phyloP scores from a whole-genome alignment of 345 rosid species.

The Citrus sp. region DNA sequence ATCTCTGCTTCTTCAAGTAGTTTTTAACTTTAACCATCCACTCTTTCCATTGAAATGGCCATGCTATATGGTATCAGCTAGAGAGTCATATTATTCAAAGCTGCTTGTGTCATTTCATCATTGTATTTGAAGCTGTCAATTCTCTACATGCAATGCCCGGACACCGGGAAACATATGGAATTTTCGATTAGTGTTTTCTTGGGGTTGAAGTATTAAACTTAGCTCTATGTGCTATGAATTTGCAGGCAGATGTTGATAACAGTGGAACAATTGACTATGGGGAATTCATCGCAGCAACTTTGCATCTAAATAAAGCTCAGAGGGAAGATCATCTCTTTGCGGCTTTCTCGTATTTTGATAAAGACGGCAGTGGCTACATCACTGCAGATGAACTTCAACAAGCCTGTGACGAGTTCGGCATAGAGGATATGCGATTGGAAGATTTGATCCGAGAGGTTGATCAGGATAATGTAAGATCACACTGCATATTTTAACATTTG shows the following conservation, averaged over 20 bases:
- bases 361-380: constrained; percentile 67
- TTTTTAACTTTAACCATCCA: background rate
- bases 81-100: too few species aligned
- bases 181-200: background rate
- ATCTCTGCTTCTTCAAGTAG: background rate
- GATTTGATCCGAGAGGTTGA: constrained; percentile 62
- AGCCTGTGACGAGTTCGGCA: constrained; percentile 65
- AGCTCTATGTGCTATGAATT: background rate
- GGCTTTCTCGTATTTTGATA: constrained; percentile 70
- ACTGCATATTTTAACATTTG: background rate
- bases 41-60: background rate
- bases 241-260: constrained; percentile 71
- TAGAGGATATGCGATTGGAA: constrained; percentile 44
- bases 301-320: constrained; percentile 56
- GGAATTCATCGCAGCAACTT: constrained; percentile 68
- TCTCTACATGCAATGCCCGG: background rate
- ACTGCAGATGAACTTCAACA: constrained; percentile 65
- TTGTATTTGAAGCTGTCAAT: background rate
- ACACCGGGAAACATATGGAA: background rate
- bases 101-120: background rate
- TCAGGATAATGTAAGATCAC: constrained; percentile 63
- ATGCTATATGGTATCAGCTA: background rate
- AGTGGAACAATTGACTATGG: constrained; percentile 73
- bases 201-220: background rate
- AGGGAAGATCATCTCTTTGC: constrained; percentile 57